phyloP scores from a whole-genome alignment of 192 early-diverging fungal species.

The Tieghemiomyces parasiticus region DNA sequence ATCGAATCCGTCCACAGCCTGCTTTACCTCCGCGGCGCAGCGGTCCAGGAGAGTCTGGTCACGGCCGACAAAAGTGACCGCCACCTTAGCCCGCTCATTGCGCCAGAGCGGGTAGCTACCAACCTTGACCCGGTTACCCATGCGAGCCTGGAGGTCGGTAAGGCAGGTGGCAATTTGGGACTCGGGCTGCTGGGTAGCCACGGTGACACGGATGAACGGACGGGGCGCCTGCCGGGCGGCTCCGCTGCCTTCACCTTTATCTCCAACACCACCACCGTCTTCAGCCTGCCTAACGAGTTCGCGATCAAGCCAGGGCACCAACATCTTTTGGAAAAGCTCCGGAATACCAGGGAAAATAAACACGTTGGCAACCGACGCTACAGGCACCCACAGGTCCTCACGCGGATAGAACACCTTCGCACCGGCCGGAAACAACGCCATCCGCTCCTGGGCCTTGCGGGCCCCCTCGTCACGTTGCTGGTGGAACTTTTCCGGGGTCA shows the following conservation, averaged over 20 bases:
- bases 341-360: conserved; percentile 57
- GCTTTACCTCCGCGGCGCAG: not conserved
- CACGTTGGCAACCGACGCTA: conserved; percentile 46
- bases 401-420: conserved; percentile 25
- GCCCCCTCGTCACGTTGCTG: conserved; percentile 19
- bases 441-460: conserved; percentile 32
- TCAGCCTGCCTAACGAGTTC: not conserved
- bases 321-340: conserved; percentile 33
- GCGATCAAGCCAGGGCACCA: not conserved
- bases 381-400: conserved; percentile 50
- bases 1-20: not conserved
- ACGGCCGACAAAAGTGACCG: not conserved
- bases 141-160: not conserved
- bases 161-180: not conserved
- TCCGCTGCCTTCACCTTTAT: no score
- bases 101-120: conserved; percentile 3
- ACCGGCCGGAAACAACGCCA: conserved; percentile 44
- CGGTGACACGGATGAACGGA: not conserved
- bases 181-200: not conserved
- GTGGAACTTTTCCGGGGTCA: conserved; percentile 3
- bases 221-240: no score
- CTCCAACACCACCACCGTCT: not conserved
- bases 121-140: not conserved
- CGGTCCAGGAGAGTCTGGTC: not conserved
- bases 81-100: not conserved